Evolutionary conservation across 306 rosid species (phyloP).

Genomic region (Vachellia collinsii): DNA sequence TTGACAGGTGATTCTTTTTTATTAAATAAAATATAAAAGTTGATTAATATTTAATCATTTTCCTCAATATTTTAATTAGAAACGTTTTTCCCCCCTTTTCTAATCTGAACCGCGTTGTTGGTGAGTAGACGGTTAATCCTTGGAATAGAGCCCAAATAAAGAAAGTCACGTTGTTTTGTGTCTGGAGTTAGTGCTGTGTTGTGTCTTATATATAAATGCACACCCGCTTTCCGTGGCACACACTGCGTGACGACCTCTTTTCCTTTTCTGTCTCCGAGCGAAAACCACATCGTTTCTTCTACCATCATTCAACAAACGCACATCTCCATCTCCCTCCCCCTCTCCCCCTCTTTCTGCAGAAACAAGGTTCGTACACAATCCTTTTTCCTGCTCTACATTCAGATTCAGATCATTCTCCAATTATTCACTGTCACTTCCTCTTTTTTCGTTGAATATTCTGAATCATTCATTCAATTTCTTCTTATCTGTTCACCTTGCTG

Average conservation of each 20-base stretch:
- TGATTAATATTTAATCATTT: too few species aligned
- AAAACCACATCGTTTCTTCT: neutral
- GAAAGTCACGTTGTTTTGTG: too few species aligned
- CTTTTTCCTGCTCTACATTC: conserved; percentile 24
- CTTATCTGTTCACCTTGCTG: neutral
- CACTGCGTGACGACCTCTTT: conserved; percentile 25
- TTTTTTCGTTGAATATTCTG: neutral
- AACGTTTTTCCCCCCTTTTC: too few species aligned
- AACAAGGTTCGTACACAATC: conserved; percentile 37
- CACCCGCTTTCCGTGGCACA: conserved; percentile 32
- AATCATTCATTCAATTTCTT: neutral
- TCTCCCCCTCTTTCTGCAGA: neutral
- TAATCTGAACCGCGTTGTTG: too few species aligned
- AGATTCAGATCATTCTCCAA: conserved; percentile 25
- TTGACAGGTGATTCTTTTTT: too few species aligned
- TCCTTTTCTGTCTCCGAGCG: neutral
- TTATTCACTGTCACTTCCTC: neutral
- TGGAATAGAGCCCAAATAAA: too few species aligned
- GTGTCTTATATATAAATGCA: neutral
- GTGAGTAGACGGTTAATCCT: too few species aligned
- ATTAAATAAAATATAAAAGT: too few species aligned
- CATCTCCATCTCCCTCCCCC: neutral
- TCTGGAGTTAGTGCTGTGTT: too few species aligned
- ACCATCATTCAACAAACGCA: neutral
- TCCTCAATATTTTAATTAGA: too few species aligned